Base-by-base conservation (phyloP, 148 eudicot genomes). In the Diospyros lotus region DNA sequence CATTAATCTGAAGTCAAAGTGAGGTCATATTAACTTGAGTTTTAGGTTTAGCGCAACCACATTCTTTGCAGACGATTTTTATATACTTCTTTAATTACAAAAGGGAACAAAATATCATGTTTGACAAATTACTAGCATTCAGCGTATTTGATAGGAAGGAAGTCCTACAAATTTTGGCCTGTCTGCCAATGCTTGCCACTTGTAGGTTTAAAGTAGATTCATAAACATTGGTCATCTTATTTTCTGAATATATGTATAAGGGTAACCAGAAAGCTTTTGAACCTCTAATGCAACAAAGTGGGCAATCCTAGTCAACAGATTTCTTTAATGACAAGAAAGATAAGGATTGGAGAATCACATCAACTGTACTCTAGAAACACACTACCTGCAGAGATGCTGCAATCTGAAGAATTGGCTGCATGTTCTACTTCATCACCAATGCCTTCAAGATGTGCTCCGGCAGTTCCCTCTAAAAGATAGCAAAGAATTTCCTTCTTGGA, bases 391-490 rank as follows among this genome's bases (percentile, higher is more conserved):
- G 82, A 76, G 74, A 54, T 78, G 66, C 73, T 70, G 64, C 68
- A 69, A 62, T 73, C 53, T 67, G 85, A 61, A 55, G 44, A 40
- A 58, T 66, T 64, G 64, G 42, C 72, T 15, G 82, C 74, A 64
- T 76, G 80, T 66, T 73, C 82, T 46, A 85, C 98, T 50, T 87
- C 89, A 48, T 69, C 72, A 14, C 56, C 78, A 63, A 79, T 75
- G 66, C 58, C 87, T 79, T 83, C 96, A 60, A 87, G 67, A 66
- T 87, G 85, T 73, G 96, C 74, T 75, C 82, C 98, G 39, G 83
- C 87, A 48, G 93, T 95, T 56, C 97, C 96, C 75, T 90, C 91
- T 76, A 92, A 80, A 73, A 90, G 87, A 81, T 68, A 70, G 3
- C 71, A 81, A 71, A 90, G 76, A 82, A 89, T 79, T 75, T 86